Percentiles rank a stretch among this genome's conserved stretches.
Evolutionary conservation across 2,329 filamentous ascomycete genomes (phyloP).

Genomic region (Scleromitrula shiraiana): DNA sequence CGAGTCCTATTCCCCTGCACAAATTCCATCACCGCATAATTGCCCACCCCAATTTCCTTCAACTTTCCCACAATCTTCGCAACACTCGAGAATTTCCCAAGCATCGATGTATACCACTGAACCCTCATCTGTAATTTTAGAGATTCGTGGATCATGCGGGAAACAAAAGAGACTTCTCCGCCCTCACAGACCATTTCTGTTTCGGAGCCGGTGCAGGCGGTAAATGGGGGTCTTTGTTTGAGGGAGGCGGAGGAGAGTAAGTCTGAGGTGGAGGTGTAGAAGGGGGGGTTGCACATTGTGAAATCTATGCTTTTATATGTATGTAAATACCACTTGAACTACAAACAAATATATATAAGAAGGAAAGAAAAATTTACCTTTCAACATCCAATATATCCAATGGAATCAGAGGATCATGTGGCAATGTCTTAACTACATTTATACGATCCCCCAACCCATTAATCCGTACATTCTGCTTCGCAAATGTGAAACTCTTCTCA

Average conservation of each 20-base stretch:
- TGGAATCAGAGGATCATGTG: constrained; percentile 47
- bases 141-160: constrained; percentile 63
- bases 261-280: constrained; percentile 70
- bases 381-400: constrained; percentile 44
- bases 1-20: constrained; percentile 70
- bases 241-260: constrained; percentile 54
- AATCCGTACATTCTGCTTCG: constrained; percentile 54
- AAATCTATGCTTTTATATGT: constrained; percentile 72
- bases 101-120: constrained; percentile 86
- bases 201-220: constrained; percentile 67
- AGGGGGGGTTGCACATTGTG: constrained; percentile 90
- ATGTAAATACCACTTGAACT: too few species aligned
- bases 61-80: constrained; percentile 53
- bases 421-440: constrained; percentile 47
- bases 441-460: constrained; percentile 63
- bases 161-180: constrained; percentile 70
- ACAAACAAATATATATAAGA: too few species aligned
- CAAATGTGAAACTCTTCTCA: constrained; percentile 55
- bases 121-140: constrained; percentile 50
- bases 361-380: too few species aligned
- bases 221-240: constrained; percentile 62
- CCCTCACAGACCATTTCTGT: constrained; percentile 80
- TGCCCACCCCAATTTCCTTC: constrained; percentile 52
- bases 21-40: constrained; percentile 77
- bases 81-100: constrained; percentile 70